These are phyloP conservation scores for Penicillium corylophilum DNA, from an alignment of 2,329 filamentous ascomycete genomes.

Conservation along the genomic window DNA sequence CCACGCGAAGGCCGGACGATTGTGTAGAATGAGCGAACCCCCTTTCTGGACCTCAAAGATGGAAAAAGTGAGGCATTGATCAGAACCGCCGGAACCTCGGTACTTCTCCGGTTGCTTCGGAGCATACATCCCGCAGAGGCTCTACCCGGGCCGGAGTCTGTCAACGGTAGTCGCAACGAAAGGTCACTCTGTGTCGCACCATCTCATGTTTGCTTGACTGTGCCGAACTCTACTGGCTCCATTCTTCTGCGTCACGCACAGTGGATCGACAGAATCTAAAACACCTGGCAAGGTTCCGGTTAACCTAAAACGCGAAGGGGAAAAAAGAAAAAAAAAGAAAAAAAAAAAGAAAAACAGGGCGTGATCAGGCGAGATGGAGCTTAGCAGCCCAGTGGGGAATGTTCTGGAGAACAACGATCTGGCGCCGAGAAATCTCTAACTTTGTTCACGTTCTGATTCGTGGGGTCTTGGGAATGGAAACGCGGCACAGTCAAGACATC, in stretches of 20 bases:
- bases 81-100: constrained; percentile 4
- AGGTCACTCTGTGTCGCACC: constrained; percentile 16
- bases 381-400: constrained; percentile 6
- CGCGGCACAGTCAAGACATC: constrained; percentile 2
- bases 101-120: not conserved
- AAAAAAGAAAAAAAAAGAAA: not conserved
- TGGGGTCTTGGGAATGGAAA: constrained; percentile 1
- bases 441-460: constrained; percentile 8
- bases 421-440: constrained; percentile 10
- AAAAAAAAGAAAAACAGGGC: not conserved
- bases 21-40: not conserved
- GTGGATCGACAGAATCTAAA: not conserved
- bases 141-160: constrained; percentile 10
- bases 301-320: too few relatives aligned
- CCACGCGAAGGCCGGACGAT: constrained; percentile 14
- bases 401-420: constrained; percentile 12
- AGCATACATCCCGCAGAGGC: constrained; percentile 4
- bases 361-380: not conserved
- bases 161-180: constrained; percentile 7
- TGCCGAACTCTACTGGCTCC: not conserved
- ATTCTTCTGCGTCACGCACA: not conserved
- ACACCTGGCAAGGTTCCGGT: not conserved
- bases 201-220: constrained; percentile 12
- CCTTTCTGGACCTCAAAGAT: not conserved
- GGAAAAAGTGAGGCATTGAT: not conserved